Evolutionary conservation across 2,329 filamentous ascomycete genomes (phyloP), one percentile per base, ranked within the genome.

Genomic region (Elsinoe fawcettii): DNA sequence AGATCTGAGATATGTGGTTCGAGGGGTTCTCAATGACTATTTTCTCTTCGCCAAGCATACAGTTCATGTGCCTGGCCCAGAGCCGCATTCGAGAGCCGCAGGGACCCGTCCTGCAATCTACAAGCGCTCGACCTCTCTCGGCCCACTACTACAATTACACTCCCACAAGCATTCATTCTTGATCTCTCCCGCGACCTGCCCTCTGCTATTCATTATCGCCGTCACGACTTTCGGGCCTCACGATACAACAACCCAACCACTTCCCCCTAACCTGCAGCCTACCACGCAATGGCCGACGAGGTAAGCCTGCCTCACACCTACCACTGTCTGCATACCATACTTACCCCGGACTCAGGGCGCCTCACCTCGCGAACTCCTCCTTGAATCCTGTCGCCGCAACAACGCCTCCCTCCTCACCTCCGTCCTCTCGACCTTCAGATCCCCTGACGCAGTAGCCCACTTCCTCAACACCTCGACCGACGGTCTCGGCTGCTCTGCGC

Each of bases 331-430:
- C 9, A 9, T 30, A 9, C 27, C 5, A 30, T 30, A 30, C 27
- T 30, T 5, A 30, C 9, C 5, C 27, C 5, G 27, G 9, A 30
- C 5, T 14, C 30, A 61, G 60, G 93, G 92, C 70, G 92, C 92
- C 65, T 88, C 88, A 60, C 83, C 85, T 47, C 80, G 85, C 71
- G 92, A 97, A 76, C 82, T 88, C 67, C 82, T 97, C 65, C 83
- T 97, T 73, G 92, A 95, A 77, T 89, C 93, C 66, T 95, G 88
- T 75, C 89, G 92, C 60, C 83, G 90, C 68, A 92, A 97, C 80
- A 96, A 97, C 74, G 85, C 85, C 64, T 86, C 92, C 56, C 83
- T 97, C 60, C 83, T 97, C 58, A 75, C 81, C 65, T 86, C 93
- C 66, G 80, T 91, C 58, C 79, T 96, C 63, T 74, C 80, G 41